These are phyloP conservation scores for Rubus parviflorus DNA, from an alignment of 306 rosid genomes.

Conservation along the genomic window DNA sequence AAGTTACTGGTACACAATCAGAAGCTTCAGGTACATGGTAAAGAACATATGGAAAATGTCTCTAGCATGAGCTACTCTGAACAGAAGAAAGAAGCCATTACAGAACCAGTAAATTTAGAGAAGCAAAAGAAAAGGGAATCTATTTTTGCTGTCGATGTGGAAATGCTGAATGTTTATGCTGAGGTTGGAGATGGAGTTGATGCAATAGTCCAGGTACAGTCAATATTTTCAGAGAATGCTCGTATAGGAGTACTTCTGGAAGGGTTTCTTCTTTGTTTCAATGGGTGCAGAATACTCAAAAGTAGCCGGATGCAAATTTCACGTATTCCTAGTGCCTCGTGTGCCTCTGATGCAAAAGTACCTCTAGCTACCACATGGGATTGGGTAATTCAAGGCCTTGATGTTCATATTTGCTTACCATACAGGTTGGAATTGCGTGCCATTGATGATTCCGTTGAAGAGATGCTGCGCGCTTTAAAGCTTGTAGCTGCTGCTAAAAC, in stretches of 20 bases:
- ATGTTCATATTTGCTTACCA: constrained; percentile 91
- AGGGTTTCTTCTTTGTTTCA: constrained; percentile 83
- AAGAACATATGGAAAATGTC: constrained; percentile 41
- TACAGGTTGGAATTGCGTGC: constrained; percentile 94
- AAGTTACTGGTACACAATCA: constrained; percentile 71
- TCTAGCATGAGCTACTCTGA: constrained; percentile 43
- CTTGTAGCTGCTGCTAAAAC: constrained; percentile 83
- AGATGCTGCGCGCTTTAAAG: constrained; percentile 85
- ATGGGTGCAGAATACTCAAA: constrained; percentile 72
- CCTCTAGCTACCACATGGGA: constrained; percentile 71
- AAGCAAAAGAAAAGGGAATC: constrained; percentile 86
- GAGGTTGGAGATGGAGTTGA: constrained; percentile 96
- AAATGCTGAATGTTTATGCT: constrained; percentile 77
- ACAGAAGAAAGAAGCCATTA: constrained; percentile 50
- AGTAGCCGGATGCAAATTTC: constrained; percentile 99
- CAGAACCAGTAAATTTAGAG: constrained; percentile 56
- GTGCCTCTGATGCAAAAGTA: constrained; percentile 51
- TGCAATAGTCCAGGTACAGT: constrained; percentile 83
- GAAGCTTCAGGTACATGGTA: constrained; percentile 58
- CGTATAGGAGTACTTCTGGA: constrained; percentile 92
- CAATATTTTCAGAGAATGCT: constrained; percentile 98
- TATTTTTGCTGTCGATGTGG: constrained; percentile 90
- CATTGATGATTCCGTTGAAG: constrained; percentile 90
- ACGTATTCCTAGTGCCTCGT: constrained; percentile 72
- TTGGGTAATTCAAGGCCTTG: constrained; percentile 94